Conservation (phyloP, 106 monocot genomes). For the Dioscorea zingiberensis region DNA sequence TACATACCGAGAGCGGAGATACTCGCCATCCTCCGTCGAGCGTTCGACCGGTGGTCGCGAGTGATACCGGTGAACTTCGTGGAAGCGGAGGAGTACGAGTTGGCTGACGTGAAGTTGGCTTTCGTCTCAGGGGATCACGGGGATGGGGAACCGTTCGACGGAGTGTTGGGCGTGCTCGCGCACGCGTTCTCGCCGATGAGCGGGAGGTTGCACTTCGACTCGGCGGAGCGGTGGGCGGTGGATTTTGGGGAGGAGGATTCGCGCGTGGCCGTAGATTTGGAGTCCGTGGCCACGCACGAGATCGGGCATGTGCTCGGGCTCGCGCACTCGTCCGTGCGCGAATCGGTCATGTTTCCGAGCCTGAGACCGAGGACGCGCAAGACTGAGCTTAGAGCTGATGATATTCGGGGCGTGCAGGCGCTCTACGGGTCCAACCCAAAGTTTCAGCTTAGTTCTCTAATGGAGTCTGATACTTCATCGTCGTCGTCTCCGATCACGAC, state of each 20-base stretch:
- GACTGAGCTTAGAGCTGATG: conserved; percentile 55
- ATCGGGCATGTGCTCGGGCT: conserved; percentile 90
- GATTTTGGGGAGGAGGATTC: conserved; percentile 51
- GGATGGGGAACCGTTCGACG: conserved; percentile 92
- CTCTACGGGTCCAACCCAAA: conserved; percentile 85
- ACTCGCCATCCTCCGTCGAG: conserved; percentile 39
- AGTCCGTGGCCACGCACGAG: conserved; percentile 95
- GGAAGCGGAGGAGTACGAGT: conserved; percentile 26
- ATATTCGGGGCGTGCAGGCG: conserved; percentile 67
- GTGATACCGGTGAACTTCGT: conserved; percentile 73
- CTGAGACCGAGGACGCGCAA: conserved; percentile 57
- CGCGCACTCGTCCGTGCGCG: conserved; percentile 60
- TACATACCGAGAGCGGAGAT: conserved; percentile 34
- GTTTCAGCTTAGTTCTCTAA: conserved; percentile 53
- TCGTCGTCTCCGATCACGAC: background rate
- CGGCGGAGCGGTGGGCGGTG: conserved; percentile 78
- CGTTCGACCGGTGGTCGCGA: conserved; percentile 71
- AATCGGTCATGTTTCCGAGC: conserved; percentile 89
- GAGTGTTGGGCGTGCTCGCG: conserved; percentile 70
- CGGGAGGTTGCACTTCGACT: conserved; percentile 83
- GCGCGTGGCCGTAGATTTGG: conserved; percentile 67
- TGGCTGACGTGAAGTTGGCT: conserved; percentile 68
- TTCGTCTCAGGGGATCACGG: conserved; percentile 85
- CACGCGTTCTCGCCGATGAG: conserved; percentile 93
- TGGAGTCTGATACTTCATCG: conserved; percentile 52